Evolutionary conservation across 495 filamentous ascomycete genomes (phyloP), one percentile per base, ranked within the genome.

Genomic region (Jackrogersella multiformis): DNA sequence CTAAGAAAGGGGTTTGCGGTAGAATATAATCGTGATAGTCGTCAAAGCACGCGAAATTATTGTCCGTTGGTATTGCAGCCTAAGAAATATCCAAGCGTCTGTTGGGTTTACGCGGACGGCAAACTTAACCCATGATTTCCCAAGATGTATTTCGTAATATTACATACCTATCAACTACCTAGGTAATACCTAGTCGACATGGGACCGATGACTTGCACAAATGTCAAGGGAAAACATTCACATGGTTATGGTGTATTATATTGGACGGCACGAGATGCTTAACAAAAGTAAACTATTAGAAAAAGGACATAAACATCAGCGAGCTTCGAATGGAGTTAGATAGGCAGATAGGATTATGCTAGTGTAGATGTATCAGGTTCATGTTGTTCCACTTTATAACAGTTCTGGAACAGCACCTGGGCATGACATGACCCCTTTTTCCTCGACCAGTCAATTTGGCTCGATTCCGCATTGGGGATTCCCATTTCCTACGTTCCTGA

Each of bases 381-480:
- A 21, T 18, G 34, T 56, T 56, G 51, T 66, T 45, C 49, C 64
- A 39, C 38, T 55, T 60, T 55, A 20, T 20, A 5, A 35, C 42
- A 36, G 24, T 26, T 55, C 32, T 63, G 26, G 55, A 57, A 54
- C 38, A 42, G 23, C 28, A 36, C 5, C n/a, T n/a, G n/a, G n/a
- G n/a, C n/a, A n/a, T n/a, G n/a, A n/a, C n/a, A n/a, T n/a, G 55
- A 45, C 60, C 61, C 66, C 56, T 60, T 64, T 64, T 56, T 69
- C 48, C 28, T 66, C 51, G 53, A 53, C 65, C 52, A 66, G 45
- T 58, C 45, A 54, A 54, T 63, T 46, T 13, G 55, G 39, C 46
- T 45, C 38, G 32, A 61, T 66, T 62, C 68, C 68, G 18, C 24
- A 62, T 66, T 51, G 56, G 61, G 60, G 36, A 53, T 68, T 68